Base-by-base conservation (phyloP, 495 filamentous ascomycete species). In the Niebla homalea region DNA sequence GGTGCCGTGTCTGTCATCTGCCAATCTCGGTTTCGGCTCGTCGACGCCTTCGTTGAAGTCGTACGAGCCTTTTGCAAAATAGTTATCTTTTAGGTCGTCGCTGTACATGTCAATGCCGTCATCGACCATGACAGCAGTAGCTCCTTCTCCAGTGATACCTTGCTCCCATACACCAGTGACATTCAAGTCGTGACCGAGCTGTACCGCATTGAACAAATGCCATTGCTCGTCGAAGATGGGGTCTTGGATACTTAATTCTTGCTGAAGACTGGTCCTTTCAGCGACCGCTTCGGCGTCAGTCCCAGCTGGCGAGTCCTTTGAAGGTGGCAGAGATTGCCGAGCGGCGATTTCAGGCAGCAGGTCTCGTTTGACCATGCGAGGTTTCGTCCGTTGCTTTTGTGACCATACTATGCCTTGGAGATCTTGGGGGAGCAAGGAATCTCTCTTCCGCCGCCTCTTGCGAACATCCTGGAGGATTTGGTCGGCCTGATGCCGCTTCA, bases 41-140 rank as follows among this genome's bases (percentile, higher is more conserved):
- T 79, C 67, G 0, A 65, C 71, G 35, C 86, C 69, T 58, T 95
- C 88, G 58, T 98, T 98, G 67, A 93, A 98, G 67, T 98, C 92
- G 59, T 83, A 98, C 14, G 89, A 95, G 22, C 92, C 92, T 29
- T 77, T 78, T 6, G 87, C 81, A 62, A 92, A 95, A 67, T 95
- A 83, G 57, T 98, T 98, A 47, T 77, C 83, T 59, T 85, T 89
- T 21, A 98, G 66, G 62, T 98, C 92, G 14, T 90, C 79, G 70
- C 88, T 95, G 66, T 98, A 84, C 87, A 98, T 92, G 59, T 98
- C 92, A 55, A 98, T 65, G 1, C 92, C 92, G 66, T 98, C 92
- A 57, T 98, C 92, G 8, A 98, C 86, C 59, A 98, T 89, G 36
- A 89, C 88, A 4, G 92, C 87, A 1, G 83, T 92, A 10, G 84